Base-by-base conservation (phyloP, 306 rosid species). In the Quillaja saponaria region DNA sequence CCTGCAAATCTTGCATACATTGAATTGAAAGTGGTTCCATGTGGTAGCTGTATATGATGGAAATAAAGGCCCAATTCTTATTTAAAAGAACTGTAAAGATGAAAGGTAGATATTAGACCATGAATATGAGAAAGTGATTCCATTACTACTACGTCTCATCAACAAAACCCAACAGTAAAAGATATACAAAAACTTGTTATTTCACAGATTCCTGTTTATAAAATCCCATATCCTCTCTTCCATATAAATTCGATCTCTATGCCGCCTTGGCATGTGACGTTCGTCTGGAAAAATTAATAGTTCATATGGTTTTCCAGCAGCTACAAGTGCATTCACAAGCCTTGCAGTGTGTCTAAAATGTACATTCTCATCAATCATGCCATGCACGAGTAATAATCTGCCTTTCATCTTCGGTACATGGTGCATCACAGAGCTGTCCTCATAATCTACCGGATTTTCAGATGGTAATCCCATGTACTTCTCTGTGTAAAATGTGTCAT, bases 301-400 rank as follows among this genome's bases (percentile, higher is more conserved):
- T 73, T 92, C 99, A 9, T 92, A 92, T 0, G 80, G 62, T 78
- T 89, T 92, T 61, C 91, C 83, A 48, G 95, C 95, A 0, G 82
- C 87, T 64, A 87, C 81, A 13, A 92, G 99, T 8, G 84, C 91
- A 66, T 85, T 89, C 80, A 94, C 80, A 35, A 94, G 91, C 81
- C 97, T 74, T 10, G 99, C 99, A 20, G 99, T 89, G 82, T 94
- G 99, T 78, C 96, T 74, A 55, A 94, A 94, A 63, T 94, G 99
- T 19, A 94, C 99, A 49, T 94, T 94, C 69, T 89, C 99, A 51
- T 94, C 97, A 25, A 94, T 94, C 99, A 94, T 89, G 46, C 97
- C 99, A 65, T 94, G 99, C 69, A 94, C 91, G 18, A 92, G 76
- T 59, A 89, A 66, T 81, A 92, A 75, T 56, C 63, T 63, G 54